Conservation (phyloP, 345 rosid genomes). For the Punica granatum region DNA sequence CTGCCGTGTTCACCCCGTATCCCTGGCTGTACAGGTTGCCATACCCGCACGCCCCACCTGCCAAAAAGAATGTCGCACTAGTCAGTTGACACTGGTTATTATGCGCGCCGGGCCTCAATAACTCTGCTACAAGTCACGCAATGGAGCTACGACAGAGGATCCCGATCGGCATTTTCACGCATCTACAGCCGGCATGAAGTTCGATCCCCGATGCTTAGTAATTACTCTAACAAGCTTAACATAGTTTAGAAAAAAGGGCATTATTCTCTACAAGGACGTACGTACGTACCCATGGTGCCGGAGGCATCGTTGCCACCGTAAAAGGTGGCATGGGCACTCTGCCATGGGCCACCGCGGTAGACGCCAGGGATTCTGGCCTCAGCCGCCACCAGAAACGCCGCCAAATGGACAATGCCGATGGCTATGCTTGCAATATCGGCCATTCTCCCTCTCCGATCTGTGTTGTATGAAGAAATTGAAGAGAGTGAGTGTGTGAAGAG, state of each 20-base stretch:
- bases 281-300: conserved; percentile 9
- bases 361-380: conserved; percentile 14
- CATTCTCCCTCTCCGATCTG: not conserved
- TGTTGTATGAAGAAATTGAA: not conserved
- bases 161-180: no score
- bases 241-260: no score
- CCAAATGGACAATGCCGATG: not conserved
- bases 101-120: no score
- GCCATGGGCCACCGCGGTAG: conserved; percentile 9
- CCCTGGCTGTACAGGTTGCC: conserved; percentile 69
- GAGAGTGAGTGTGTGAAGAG: conserved; percentile 1
- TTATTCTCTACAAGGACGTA: not conserved
- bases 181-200: no score
- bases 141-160: no score
- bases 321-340: conserved; percentile 10
- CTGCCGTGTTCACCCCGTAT: conserved; percentile 60
- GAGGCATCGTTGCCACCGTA: conserved; percentile 17
- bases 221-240: no score
- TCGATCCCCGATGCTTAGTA: no score
- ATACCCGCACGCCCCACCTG: conserved; percentile 69
- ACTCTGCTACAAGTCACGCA: no score
- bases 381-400: not conserved
- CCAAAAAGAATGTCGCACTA: not conserved
- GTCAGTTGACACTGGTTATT: not conserved
- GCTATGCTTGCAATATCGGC: not conserved